These are phyloP conservation scores for Phytophthora meadii DNA, from an alignment of 352 stramenopile species.

Conservation along the genomic window DNA sequence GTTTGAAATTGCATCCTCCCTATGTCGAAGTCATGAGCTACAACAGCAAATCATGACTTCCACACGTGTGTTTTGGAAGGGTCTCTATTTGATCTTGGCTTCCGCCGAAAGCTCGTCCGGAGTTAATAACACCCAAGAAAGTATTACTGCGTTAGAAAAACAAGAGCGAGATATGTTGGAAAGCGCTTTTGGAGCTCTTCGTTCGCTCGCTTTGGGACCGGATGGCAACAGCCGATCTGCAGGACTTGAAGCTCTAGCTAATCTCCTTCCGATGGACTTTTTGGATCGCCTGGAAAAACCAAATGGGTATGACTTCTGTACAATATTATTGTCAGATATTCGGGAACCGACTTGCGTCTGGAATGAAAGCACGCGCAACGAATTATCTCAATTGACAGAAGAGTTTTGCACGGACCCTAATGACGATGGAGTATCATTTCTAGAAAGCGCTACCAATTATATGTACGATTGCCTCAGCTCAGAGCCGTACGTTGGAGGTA, in stretches of 20 bases:
- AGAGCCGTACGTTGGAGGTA: conserved; percentile 71
- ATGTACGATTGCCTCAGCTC: conserved; percentile 85
- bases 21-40: conserved; percentile 59
- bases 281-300: conserved; percentile 75
- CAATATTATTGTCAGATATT: conserved; percentile 73
- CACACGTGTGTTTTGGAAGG: conserved; percentile 82
- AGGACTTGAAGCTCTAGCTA: conserved; percentile 66
- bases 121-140: conserved; percentile 43
- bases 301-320: conserved; percentile 78
- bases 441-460: conserved; percentile 76
- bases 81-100: conserved; percentile 76
- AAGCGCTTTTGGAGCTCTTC: conserved; percentile 70
- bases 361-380: conserved; percentile 64
- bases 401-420: conserved; percentile 70
- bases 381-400: conserved; percentile 79
- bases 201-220: conserved; percentile 63
- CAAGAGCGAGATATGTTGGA: conserved; percentile 81
- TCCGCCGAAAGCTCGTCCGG: conserved; percentile 64
- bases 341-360: conserved; percentile 81
- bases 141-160: conserved; percentile 52
- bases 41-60: conserved; percentile 72
- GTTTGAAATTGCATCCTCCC: conserved; percentile 77
- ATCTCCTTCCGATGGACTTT: conserved; percentile 77
- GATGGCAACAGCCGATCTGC: conserved; percentile 60
- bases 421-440: conserved; percentile 64